Evolutionary conservation across 106 monocot species (phyloP), one percentile per base, ranked within the genome.

Genomic region (Narthecium ossifragum): DNA sequence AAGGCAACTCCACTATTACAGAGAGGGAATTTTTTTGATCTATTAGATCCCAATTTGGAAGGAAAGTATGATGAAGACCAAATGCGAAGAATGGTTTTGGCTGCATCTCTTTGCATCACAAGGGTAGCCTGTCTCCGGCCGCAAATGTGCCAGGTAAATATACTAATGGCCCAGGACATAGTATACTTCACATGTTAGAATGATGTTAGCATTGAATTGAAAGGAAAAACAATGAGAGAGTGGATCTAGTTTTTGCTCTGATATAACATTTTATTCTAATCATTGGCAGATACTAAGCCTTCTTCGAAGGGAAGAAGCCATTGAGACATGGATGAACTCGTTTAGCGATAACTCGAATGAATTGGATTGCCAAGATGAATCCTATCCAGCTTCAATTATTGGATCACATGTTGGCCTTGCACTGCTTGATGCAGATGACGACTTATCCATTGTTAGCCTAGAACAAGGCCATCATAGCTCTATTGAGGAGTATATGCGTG

Each of bases 361-460:
- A 24, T n/a, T 41, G 34, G 73, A 83, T 18, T 53, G 73, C 45
- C 66, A 78, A 13, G 96, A 96, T 53, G 90, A 90, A 62, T 53
- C 73, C 0, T 84, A 79, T 60, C 76, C 86, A 20, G 32, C 34
- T 26, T 70, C 80, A 9, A 81, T 72, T 59, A 56, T 96, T 2
- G 78, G 78, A 7, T 86, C 90, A 3, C 96, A 86, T 64, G 27
- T 96, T 63, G 73, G 82, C 18, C 74, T 94, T 26, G 89, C 94
- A 11, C 65, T 90, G 59, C 86, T 78, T 15, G 96, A 90, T 63
- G 70, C 87, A 17, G 96, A 90, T 23, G 86, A 86, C 26, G 68
- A 69, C 31, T 70, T 72, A 21, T 90, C 96, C 2, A n/a, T 73
- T 15, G 46, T 65, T 14, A 96, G 96, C 81, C 72, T 66, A 17